Evolutionary conservation across 768 basidiomycete genomes (phyloP).

Genomic region (Lanmaoa rubissima): DNA sequence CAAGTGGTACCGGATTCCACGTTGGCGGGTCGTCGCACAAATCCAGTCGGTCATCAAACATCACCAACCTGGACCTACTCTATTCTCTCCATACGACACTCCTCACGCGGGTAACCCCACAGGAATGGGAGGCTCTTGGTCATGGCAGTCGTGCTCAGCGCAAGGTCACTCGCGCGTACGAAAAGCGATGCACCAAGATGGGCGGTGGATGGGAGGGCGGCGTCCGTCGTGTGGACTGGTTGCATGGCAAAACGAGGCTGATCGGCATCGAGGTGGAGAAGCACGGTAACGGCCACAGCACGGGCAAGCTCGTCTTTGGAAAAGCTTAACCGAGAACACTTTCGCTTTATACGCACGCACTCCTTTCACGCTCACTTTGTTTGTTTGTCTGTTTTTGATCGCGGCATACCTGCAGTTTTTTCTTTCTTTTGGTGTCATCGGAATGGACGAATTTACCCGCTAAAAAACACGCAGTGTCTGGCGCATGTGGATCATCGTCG

Average conservation of each 20-base stretch:
- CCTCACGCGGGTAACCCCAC: slow-evolving; percentile 52
- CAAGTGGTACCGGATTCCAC: slow-evolving; percentile 28
- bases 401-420: background rate
- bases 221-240: slow-evolving; percentile 66
- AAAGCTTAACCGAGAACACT: slow-evolving; percentile 30
- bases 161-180: slow-evolving; percentile 58
- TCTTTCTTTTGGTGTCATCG: slow-evolving; percentile 4
- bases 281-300: slow-evolving; percentile 34
- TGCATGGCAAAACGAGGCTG: slow-evolving; percentile 57
- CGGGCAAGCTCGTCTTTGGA: slow-evolving; percentile 50
- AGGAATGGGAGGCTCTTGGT: slow-evolving; percentile 64
- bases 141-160: slow-evolving; percentile 55
- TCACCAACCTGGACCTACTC: slow-evolving; percentile 66
- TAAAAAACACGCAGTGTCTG: slow-evolving; percentile 1
- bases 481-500: slow-evolving; percentile 16
- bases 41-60: slow-evolving; percentile 27
- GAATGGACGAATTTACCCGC: background rate
- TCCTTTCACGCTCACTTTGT: background rate
- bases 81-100: slow-evolving; percentile 59
- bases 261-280: slow-evolving; percentile 62
- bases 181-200: slow-evolving; percentile 58
- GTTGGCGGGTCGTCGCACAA: slow-evolving; percentile 22
- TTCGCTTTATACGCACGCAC: background rate
- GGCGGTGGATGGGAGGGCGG: slow-evolving; percentile 69
- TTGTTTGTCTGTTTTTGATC: background rate